A percentile compares a stretch with the other conserved stretches of the same genome.
Evolutionary conservation across 75 land plant genomes (phyloP).

Genomic region (Isoetes taiwanensis): DNA sequence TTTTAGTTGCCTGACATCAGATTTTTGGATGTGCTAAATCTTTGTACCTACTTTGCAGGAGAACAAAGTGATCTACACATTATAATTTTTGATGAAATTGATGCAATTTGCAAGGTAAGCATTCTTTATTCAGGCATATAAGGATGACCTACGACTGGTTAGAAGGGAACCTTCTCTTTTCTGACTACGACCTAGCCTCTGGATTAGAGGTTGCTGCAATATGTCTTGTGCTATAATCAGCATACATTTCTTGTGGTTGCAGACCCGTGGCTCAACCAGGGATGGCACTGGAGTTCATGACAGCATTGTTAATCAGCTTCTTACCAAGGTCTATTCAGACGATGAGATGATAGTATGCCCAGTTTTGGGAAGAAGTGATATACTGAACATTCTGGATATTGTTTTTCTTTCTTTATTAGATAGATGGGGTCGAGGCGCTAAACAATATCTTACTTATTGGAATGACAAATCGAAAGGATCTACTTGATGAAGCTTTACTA

Average conservation of each 20-base stretch:
- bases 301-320: conserved; percentile 95
- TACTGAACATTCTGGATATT: background rate
- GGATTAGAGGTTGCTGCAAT: background rate
- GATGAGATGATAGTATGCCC: background rate
- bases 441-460: conserved; percentile 96
- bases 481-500: conserved; percentile 90
- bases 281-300: conserved; percentile 99
- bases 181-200: background rate
- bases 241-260: conserved; percentile 5
- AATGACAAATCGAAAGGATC: conserved; percentile 96
- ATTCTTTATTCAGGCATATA: background rate
- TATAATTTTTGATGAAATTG: conserved; percentile 98
- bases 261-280: conserved; percentile 91
- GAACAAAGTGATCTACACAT: conserved; percentile 97
- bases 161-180: background rate
- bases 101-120: conserved; percentile 99
- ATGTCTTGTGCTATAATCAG: background rate
- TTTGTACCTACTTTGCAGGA: conserved; percentile 52
- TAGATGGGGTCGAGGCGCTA: conserved; percentile 95
- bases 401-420: conserved; percentile 34
- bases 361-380: background rate
- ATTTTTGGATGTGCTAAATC: too few relatives aligned
- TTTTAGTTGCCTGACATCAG: too few relatives aligned
- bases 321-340: conserved; percentile 58
- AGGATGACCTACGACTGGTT: background rate